Evolutionary conservation across 1,284 basidiomycete species (phyloP).

Genomic region (Ceratobasidium sp.): DNA sequence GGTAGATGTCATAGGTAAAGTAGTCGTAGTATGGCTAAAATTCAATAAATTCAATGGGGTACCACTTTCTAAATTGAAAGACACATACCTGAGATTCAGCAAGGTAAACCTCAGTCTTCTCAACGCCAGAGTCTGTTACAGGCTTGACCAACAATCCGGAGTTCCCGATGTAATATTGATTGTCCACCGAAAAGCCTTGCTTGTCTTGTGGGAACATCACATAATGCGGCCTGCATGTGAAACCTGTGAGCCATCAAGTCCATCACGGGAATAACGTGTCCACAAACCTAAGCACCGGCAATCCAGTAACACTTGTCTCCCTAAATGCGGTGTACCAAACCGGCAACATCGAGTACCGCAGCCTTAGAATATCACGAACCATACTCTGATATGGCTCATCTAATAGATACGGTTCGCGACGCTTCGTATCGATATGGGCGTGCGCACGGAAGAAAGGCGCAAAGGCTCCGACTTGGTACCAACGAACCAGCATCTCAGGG

Average conservation of each 20-base stretch:
- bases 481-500: slow-evolving; percentile 93
- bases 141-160: slow-evolving; percentile 95
- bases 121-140: slow-evolving; percentile 81
- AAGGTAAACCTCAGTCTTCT: slow-evolving; percentile 84
- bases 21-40: slow-evolving; percentile 94
- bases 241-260: not conserved
- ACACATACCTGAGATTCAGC: slow-evolving; percentile 83
- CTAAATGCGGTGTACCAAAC: slow-evolving; percentile 98
- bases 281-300: slow-evolving; percentile 81
- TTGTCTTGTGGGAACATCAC: slow-evolving; percentile 91
- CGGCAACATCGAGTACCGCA: slow-evolving; percentile 91
- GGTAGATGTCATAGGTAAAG: slow-evolving; percentile 78
- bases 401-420: slow-evolving; percentile 94
- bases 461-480: slow-evolving; percentile 97
- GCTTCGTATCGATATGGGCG: slow-evolving; percentile 98
- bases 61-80: not conserved
- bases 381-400: slow-evolving; percentile 90
- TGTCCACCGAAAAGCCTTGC: slow-evolving; percentile 88
- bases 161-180: slow-evolving; percentile 93
- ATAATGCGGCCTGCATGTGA: slow-evolving; percentile 83
- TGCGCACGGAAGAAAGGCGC: slow-evolving; percentile 99
- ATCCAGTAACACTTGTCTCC: slow-evolving; percentile 82
- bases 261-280: not conserved
- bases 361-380: slow-evolving; percentile 81
- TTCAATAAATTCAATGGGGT: not conserved